Conservation (phyloP, 2,329 filamentous ascomycete genomes). For the Ophiocordyceps polyrhachis-furcata region DNA sequence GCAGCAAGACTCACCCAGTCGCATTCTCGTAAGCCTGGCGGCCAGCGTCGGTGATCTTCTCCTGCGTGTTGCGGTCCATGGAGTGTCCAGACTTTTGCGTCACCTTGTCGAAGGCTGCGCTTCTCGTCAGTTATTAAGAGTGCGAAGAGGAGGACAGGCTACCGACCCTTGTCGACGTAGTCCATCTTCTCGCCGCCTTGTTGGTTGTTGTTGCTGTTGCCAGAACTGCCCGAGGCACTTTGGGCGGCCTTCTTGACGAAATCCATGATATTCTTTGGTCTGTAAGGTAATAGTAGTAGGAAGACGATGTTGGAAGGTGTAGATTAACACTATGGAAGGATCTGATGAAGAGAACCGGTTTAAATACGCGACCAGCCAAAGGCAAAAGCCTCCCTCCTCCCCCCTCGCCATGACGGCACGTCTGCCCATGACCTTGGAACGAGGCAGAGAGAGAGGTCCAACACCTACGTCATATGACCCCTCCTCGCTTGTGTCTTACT, state of each 20-base stretch:
- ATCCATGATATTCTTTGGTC: constrained; percentile 15
- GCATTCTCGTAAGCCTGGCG: constrained; percentile 17
- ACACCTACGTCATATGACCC: constrained; percentile 2
- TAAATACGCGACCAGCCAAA: background rate
- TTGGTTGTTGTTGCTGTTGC: constrained; percentile 4
- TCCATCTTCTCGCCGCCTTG: constrained; percentile 11
- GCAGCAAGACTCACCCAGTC: constrained; percentile 12
- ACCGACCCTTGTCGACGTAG: constrained; percentile 20
- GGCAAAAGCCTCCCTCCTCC: background rate
- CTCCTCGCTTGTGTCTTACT: background rate
- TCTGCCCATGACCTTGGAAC: background rate
- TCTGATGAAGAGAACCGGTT: no score
- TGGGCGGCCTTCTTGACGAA: constrained; percentile 18
- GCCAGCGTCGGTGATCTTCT: constrained; percentile 20
- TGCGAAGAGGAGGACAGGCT: background rate
- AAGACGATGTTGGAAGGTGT: background rate
- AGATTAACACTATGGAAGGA: no score
- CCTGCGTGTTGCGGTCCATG: constrained; percentile 14
- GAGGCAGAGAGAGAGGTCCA: background rate
- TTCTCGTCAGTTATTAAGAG: background rate
- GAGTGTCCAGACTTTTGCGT: constrained; percentile 17
- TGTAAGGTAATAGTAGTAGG: background rate
- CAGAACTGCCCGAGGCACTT: constrained; percentile 4
- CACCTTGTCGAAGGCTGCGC: constrained; percentile 11
- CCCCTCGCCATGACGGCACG: background rate